These are phyloP conservation scores for Sarocladium oryzae DNA, from an alignment of 2,329 filamentous ascomycete species.

Conservation along the genomic window DNA sequence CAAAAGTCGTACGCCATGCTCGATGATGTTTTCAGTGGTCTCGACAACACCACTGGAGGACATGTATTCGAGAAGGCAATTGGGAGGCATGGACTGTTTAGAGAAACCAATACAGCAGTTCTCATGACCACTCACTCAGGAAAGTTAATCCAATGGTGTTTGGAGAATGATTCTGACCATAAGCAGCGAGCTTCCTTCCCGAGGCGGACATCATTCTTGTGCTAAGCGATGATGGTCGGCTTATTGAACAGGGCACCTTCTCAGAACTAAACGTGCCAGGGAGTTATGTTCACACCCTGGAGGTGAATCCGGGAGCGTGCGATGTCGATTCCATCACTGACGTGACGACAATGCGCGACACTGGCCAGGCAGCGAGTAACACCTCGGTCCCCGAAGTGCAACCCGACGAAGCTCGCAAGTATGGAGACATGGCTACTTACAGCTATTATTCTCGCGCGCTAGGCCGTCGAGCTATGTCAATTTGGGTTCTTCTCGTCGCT, in stretches of 20 bases:
- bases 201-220: conserved; percentile 11
- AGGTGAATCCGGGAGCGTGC: background rate
- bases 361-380: conserved; percentile 21
- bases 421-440: background rate
- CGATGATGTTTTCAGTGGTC: conserved; percentile 33
- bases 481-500: background rate
- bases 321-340: background rate
- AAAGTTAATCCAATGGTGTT: conserved; percentile 11
- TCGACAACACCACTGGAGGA: conserved; percentile 35
- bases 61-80: conserved; percentile 33
- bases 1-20: conserved; percentile 27
- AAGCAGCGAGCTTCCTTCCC: conserved; percentile 20
- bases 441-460: background rate
- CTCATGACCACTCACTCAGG: conserved; percentile 30
- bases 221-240: conserved; percentile 8
- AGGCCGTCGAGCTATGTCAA: background rate
- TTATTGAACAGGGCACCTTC: conserved; percentile 25
- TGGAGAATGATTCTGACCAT: background rate
- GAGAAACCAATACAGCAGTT: conserved; percentile 20
- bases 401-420: background rate
- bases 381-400: background rate
- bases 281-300: conserved; percentile 11
- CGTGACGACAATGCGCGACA: background rate
- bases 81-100: conserved; percentile 27
- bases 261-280: background rate